Evolutionary conservation across 2,329 filamentous ascomycete genomes (phyloP).

Genomic region (Talaromyces pinophilus): DNA sequence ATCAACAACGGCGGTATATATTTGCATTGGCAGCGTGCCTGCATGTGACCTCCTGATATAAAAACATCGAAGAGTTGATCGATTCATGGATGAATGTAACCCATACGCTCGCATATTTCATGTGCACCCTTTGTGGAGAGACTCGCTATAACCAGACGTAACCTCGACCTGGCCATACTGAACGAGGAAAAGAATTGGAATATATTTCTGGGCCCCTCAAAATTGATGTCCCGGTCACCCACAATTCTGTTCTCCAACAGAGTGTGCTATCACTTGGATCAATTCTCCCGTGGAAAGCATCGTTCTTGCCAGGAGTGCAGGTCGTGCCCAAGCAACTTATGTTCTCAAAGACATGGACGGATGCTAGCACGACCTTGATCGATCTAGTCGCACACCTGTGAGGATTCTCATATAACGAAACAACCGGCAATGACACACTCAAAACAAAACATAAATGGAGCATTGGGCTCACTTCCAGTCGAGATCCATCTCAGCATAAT

Average conservation of each 20-base stretch:
- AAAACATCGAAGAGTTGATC: neutral
- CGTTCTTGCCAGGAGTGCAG: neutral
- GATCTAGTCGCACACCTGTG: no score
- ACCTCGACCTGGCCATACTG: neutral
- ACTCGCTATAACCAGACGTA: neutral
- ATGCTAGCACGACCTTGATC: neutral
- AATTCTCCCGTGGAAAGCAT: neutral
- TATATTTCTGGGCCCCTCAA: neutral
- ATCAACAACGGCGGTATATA: neutral
- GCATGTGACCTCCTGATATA: neutral
- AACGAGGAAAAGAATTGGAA: neutral
- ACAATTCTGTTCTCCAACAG: no score
- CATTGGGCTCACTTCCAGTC: constrained; percentile 15
- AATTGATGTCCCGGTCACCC: neutral
- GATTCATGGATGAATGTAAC: neutral
- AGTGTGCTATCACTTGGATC: neutral
- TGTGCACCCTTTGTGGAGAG: neutral
- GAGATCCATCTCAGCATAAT: constrained; percentile 22
- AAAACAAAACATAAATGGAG: neutral
- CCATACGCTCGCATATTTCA: neutral
- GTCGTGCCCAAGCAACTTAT: neutral
- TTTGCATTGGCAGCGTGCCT: no score
- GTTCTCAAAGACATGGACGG: neutral
- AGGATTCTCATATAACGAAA: no score
- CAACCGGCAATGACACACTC: neutral